Evolutionary conservation across 495 filamentous ascomycete genomes (phyloP).

Genomic region (Sporormia fimetaria): DNA sequence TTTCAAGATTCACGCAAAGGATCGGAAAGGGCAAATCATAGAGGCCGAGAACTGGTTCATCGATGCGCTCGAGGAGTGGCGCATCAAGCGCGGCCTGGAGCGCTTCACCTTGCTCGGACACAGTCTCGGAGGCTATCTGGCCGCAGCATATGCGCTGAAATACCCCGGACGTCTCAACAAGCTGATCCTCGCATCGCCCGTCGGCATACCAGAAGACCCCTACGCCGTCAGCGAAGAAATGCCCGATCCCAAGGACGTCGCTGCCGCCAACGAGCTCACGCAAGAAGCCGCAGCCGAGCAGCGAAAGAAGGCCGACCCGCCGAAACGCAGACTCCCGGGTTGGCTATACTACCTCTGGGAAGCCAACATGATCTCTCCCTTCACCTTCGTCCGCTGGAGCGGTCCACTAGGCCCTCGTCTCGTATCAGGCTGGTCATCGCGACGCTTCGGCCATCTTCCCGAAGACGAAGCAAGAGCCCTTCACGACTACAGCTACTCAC

Average conservation of each 20-base stretch:
- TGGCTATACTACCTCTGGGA: slow-evolving; percentile 94
- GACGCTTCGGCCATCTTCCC: slow-evolving; percentile 82
- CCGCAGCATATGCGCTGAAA: slow-evolving; percentile 88
- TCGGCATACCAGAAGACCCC: slow-evolving; percentile 90
- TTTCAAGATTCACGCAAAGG: slow-evolving; percentile 74
- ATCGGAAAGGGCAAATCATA: slow-evolving; percentile 64
- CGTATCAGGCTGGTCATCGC: slow-evolving; percentile 87
- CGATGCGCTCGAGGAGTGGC: slow-evolving; percentile 93
- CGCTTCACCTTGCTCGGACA: slow-evolving; percentile 88
- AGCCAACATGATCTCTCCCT: slow-evolving; percentile 80
- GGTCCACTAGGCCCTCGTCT: slow-evolving; percentile 88
- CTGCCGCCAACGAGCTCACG: slow-evolving; percentile 58
- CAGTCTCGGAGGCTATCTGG: slow-evolving; percentile 87
- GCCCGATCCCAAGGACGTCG: slow-evolving; percentile 61
- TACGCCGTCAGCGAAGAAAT: slow-evolving; percentile 74
- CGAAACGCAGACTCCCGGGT: slow-evolving; percentile 57
- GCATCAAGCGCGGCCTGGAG: slow-evolving; percentile 74
- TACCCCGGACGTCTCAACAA: slow-evolving; percentile 92
- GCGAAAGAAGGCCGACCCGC: slow-evolving; percentile 32
- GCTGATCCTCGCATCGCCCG: slow-evolving; percentile 85
- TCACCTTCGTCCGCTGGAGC: slow-evolving; percentile 75
- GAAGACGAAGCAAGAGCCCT: slow-evolving; percentile 69
- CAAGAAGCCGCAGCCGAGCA: slow-evolving; percentile 59
- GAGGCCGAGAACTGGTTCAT: slow-evolving; percentile 96
- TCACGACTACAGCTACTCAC: slow-evolving; percentile 83